Percentiles rank a stretch among this genome's conserved stretches.
Evolutionary conservation across 2,329 filamentous ascomycete genomes (phyloP).

Genomic region (Fusarium pseudograminearum): DNA sequence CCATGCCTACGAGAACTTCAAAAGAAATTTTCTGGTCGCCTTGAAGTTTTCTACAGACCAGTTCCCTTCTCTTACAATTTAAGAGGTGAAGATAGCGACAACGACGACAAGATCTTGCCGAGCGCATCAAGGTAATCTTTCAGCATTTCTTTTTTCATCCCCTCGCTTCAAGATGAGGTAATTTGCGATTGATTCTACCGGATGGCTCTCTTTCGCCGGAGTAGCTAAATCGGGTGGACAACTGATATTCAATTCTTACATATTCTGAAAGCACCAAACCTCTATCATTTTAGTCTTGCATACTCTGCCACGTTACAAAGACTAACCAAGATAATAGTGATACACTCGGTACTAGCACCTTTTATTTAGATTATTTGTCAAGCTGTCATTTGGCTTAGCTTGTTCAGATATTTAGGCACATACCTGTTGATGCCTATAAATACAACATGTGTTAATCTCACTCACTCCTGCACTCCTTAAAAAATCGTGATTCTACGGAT

Average conservation of each 20-base stretch:
- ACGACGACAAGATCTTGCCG: neutral
- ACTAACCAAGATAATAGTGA: constrained; percentile 45
- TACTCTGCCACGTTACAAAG: constrained; percentile 32
- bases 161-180: constrained; percentile 80
- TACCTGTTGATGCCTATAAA: neutral
- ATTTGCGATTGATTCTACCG: constrained; percentile 97
- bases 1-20: constrained; percentile 43
- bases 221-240: constrained; percentile 80
- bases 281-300: constrained; percentile 43
- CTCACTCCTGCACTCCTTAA: neutral
- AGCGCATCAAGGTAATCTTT: constrained; percentile 49
- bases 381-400: no score
- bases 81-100: constrained; percentile 39
- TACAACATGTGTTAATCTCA: neutral
- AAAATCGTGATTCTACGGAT: neutral
- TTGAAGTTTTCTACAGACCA: neutral
- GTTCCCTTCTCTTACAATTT: constrained; percentile 8
- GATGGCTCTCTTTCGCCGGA: constrained; percentile 91
- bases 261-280: constrained; percentile 79
- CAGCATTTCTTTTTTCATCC: constrained; percentile 8
- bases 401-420: no score
- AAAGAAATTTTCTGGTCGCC: constrained; percentile 44
- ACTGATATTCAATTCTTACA: constrained; percentile 98
- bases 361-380: no score
- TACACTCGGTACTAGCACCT: neutral